Evolutionary conservation across 768 basidiomycete genomes (phyloP), one percentile per base, ranked within the genome.

Genomic region (Pulveroboletus sp.): DNA sequence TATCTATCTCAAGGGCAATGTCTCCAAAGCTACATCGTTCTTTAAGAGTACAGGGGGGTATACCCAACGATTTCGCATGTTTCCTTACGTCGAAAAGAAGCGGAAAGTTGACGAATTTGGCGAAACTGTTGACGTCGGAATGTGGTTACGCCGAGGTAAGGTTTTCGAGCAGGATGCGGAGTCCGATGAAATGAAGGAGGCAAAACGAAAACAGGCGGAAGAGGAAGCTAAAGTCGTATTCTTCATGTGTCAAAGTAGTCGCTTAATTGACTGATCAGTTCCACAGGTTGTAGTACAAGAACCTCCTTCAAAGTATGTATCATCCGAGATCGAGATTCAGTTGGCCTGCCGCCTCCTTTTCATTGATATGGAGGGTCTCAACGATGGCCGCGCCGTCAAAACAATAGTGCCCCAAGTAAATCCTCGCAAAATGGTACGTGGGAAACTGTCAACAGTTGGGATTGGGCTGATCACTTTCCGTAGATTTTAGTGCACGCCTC

Each of bases 1-100:
- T 68, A 97, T 98, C 56, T 98, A 92, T 66, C 77, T 98, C 52
- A 97, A 95, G 66, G 94, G 94, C n/a, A 93, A 95, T 53, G 90
- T 94, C 39, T 85, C 88, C 23, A 87, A 89, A 55, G 75, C 87
- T 21, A 88, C 83, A 1, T 85, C 86, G 2, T 94, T 93, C 72
- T 95, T 94, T 76, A 93, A 92, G 66, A 85, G 73, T 49, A 72
- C 81, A 9, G 82, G 81, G 13, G 75, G 77, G 10, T 84, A 87
- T 56, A 72, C 78, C 14, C 90, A 88, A 54, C 75, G 97, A 44
- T 98, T 90, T 67, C 78, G 95, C 55, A 97, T 97, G 94, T 98
- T 97, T 71, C 97, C 97, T 0, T 94, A 92, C 56, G 82, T 95
- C 24, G 95, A 98, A 70, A 87, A 90, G 69, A 90, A 87, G 62